Conservation (phyloP, 257 asterid genomes). For the Pogostemon cablin region DNA sequence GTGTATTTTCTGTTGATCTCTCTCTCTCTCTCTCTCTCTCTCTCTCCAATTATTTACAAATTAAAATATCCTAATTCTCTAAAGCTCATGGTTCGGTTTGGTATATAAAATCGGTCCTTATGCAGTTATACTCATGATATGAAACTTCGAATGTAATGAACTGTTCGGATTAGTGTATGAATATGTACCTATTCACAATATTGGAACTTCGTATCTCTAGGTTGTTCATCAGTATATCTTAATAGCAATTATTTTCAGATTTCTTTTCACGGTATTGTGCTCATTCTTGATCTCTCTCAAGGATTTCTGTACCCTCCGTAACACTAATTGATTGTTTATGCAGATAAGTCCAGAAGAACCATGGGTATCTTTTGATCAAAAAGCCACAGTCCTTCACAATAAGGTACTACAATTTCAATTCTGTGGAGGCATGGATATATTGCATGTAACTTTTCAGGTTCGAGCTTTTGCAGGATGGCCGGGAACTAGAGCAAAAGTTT, state of each 20-base stretch:
- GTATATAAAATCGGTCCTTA: background rate
- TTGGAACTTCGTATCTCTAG: background rate
- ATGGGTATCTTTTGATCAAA: constrained; percentile 74
- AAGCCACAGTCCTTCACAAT: constrained; percentile 80
- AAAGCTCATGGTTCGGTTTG: background rate
- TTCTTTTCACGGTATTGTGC: background rate
- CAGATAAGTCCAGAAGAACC: constrained; percentile 89
- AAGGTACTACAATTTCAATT: constrained; percentile 56
- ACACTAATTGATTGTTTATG: constrained; percentile 21
- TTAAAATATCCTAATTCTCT: background rate
- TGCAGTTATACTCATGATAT: background rate
- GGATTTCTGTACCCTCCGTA: background rate
- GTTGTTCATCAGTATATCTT: background rate
- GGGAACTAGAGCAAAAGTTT: constrained; percentile 83
- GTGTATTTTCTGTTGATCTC: no score
- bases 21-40: no score
- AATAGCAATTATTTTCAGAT: background rate
- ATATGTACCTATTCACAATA: constrained; percentile 1
- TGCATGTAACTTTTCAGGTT: constrained; percentile 70
- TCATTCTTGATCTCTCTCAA: background rate
- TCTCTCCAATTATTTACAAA: no score
- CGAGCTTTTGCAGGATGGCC: constrained; percentile 99
- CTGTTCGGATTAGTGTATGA: background rate
- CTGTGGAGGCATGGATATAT: constrained; percentile 32
- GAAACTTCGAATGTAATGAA: background rate